A percentile compares a stretch with the other conserved stretches of the same genome.
phyloP scores from a whole-genome alignment of 345 rosid species.

The Stellera chamaejasme region DNA sequence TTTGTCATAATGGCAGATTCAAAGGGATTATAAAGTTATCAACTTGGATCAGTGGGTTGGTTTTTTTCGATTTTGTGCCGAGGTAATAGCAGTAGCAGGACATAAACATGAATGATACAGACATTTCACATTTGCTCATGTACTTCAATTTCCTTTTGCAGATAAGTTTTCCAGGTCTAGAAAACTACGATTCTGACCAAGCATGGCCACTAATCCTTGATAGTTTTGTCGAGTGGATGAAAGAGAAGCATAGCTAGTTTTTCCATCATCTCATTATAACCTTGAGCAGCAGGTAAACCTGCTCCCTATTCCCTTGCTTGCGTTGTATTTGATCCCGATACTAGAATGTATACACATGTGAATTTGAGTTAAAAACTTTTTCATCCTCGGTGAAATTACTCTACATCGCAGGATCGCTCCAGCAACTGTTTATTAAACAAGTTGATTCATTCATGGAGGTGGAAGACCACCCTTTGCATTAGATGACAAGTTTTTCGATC shows the following conservation, averaged over 20 bases:
- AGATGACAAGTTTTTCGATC: no score
- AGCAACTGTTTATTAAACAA: no score
- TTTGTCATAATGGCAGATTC: constrained; percentile 23
- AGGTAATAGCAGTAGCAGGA: constrained; percentile 22
- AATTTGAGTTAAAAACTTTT: no score
- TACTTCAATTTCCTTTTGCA: constrained; percentile 10
- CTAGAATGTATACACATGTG: no score
- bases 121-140: not conserved
- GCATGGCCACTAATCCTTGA: constrained; percentile 59
- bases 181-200: constrained; percentile 28
- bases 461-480: no score
- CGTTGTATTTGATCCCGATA: no score
- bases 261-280: no score
- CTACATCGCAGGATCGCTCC: no score
- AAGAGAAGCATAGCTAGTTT: constrained; percentile 26
- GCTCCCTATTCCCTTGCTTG: no score
- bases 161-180: constrained; percentile 39
- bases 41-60: constrained; percentile 47
- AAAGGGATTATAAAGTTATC: constrained; percentile 44
- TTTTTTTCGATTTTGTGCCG: constrained; percentile 44
- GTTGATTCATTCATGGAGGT: no score
- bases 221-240: constrained; percentile 50
- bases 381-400: no score
- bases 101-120: not conserved
- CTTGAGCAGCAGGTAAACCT: no score